A percentile compares a stretch with the other conserved stretches of the same genome.
phyloP scores from a whole-genome alignment of 176 grass and related monocot genomes.

The Bonia amplexicaulis region DNA sequence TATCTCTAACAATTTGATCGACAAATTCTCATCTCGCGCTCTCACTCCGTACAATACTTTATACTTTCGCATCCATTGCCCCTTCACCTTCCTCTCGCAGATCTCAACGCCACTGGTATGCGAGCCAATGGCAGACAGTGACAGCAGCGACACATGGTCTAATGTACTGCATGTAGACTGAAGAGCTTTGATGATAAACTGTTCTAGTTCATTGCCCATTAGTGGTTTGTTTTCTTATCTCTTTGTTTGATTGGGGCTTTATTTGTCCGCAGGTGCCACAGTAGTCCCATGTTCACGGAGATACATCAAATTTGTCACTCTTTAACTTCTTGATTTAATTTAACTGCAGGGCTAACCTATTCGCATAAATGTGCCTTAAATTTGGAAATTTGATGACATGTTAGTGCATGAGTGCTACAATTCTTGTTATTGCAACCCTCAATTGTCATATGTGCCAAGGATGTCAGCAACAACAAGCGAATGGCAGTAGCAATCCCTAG shows the following conservation, averaged over 20 bases:
- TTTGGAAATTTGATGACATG: not conserved
- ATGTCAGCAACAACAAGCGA: not conserved
- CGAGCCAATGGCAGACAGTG: not conserved
- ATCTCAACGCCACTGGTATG: not conserved
- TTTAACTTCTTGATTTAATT: not conserved
- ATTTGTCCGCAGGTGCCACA: not conserved
- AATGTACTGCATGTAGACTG: not conserved
- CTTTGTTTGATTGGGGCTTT: not conserved
- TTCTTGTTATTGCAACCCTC: not conserved
- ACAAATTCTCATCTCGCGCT: not conserved
- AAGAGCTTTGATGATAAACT: not conserved
- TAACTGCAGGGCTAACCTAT: not conserved
- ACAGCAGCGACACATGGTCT: not conserved
- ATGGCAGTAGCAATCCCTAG: not conserved
- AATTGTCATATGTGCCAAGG: not conserved
- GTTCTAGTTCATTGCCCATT: not conserved
- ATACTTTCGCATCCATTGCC: not conserved
- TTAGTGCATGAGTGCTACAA: not conserved
- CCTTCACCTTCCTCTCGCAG: not conserved
- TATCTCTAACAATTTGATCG: no score
- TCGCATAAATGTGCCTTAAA: not conserved
- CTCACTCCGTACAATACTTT: not conserved
- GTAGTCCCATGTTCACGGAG: not conserved
- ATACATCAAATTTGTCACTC: not conserved
- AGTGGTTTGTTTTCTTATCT: not conserved